Percentiles rank a stretch among this genome's conserved stretches.
Evolutionary conservation across 2,329 filamentous ascomycete genomes (phyloP).

Genomic region (Sporothrix pallida): DNA sequence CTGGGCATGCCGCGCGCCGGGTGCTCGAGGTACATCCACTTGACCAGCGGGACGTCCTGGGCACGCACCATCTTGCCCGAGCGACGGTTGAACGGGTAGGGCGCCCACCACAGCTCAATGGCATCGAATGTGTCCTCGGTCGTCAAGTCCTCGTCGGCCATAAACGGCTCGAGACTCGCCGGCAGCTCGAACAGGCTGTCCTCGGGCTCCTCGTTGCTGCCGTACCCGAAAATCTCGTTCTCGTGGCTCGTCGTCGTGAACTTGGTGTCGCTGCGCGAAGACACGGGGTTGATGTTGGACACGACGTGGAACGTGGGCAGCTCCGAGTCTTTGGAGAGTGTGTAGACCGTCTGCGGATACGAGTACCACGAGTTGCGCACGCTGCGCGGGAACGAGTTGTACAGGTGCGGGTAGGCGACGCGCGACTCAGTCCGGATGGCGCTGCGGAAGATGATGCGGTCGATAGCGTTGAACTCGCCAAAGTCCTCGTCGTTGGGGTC

Average conservation of each 20-base stretch:
- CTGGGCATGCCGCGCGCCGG: slow-evolving; percentile 86
- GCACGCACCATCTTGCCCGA: slow-evolving; percentile 96
- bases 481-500: slow-evolving; percentile 99
- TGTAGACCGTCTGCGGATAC: slow-evolving; percentile 89
- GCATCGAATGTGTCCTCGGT: slow-evolving; percentile 88
- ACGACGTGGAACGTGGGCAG: slow-evolving; percentile 98
- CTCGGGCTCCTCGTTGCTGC: slow-evolving; percentile 73
- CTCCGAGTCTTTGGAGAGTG: slow-evolving; percentile 82
- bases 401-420: slow-evolving; percentile 91
- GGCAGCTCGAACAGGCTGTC: slow-evolving; percentile 88
- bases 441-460: slow-evolving; percentile 96
- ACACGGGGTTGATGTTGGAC: slow-evolving; percentile 96
- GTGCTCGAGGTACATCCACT: slow-evolving; percentile 98
- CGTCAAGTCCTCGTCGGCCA: slow-evolving; percentile 86
- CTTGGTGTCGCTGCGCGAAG: slow-evolving; percentile 93
- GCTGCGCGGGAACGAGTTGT: slow-evolving; percentile 94
- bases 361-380: slow-evolving; percentile 95
- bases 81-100: slow-evolving; percentile 90
- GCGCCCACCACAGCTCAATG: slow-evolving; percentile 97
- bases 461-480: slow-evolving; percentile 98
- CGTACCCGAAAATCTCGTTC: slow-evolving; percentile 86
- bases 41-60: slow-evolving; percentile 94
- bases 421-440: slow-evolving; percentile 95
- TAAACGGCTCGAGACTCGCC: slow-evolving; percentile 79
- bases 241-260: slow-evolving; percentile 92